Evolutionary conservation across 257 asterid species (phyloP).

Genomic region (Gentiana dahurica): DNA sequence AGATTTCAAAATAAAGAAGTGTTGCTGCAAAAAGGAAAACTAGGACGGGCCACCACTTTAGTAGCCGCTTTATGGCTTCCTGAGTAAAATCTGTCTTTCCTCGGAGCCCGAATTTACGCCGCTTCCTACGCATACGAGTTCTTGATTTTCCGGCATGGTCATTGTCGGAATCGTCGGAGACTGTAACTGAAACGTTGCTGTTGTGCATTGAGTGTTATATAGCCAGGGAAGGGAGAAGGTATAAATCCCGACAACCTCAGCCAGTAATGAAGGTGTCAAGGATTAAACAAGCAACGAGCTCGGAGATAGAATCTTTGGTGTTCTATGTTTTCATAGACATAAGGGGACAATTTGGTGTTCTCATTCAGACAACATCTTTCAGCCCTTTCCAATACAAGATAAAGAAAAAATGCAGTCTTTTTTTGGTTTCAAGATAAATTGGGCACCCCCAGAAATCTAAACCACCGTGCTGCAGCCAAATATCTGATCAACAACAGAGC

Average conservation of each 20-base stretch:
- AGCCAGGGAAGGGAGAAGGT: neutral
- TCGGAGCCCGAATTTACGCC: conserved; percentile 45
- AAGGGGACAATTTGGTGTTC: too few species aligned
- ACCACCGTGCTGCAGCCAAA: too few species aligned
- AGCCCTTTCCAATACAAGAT: too few species aligned
- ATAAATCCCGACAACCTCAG: neutral
- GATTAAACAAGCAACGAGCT: neutral
- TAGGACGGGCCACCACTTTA: conserved; percentile 69
- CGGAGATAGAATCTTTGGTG: too few species aligned
- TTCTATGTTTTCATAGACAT: too few species aligned
- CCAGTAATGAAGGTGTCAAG: neutral
- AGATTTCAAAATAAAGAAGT: conserved; percentile 53
- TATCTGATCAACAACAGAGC: too few species aligned
- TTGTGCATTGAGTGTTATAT: conserved; percentile 28
- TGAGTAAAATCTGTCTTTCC: conserved; percentile 35
- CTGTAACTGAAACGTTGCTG: conserved; percentile 40
- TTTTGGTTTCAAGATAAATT: too few species aligned
- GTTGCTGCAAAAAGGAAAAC: conserved; percentile 42
- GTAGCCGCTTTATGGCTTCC: conserved; percentile 27
- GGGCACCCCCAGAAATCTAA: too few species aligned
- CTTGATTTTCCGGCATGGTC: conserved; percentile 38
- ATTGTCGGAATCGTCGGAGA: conserved; percentile 65
- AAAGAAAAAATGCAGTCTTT: too few species aligned
- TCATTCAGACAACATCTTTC: too few species aligned
- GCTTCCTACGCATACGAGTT: conserved; percentile 52